Base-by-base conservation (phyloP, 164 flowering plant genomes). In the Magnolia officinalis region DNA sequence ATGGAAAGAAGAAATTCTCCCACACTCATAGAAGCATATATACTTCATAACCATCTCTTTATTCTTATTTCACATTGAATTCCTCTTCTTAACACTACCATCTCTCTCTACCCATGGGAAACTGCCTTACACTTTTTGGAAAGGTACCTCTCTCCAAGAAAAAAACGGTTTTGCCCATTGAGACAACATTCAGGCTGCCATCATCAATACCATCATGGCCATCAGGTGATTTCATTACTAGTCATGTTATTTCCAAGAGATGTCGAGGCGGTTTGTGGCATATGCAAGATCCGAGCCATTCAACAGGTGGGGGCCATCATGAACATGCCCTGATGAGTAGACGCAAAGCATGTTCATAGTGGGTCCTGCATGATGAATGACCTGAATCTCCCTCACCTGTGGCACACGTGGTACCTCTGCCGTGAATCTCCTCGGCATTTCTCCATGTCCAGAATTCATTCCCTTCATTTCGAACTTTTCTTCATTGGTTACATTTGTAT, bases 181-280 rank as follows among this genome's bases (percentile, higher is more conserved):
- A 86, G 4, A 80, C 81, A 81, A 16, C 71, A 8, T 89, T 90
- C 85, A 89, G 82, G 81, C 88, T 90, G 24, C 89, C 94, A 1
- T 80, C 91, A 80, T 84, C 88, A 23, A 1, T 87, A 21, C 90
- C 90, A 63, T 2, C 80, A 72, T 90, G 87, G 86, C 90, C 87
- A 68, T 74, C 74, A 84, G 91, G 90, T 88, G 51, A 18, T 29
- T 70, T 59, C 24, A 16, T 37, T 13, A 50, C 50, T 55, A 55
- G 61, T 16, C 61, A 55, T 55, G 13, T 55, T 11, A 55, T 55
- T 9, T 55, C 11, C 61, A 55, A 55, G 13, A 16, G 18, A 55
- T 55, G 61, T 9, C 16, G 18, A 16, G 18, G 18, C 61, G 3
- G 18, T 16, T 55, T 55, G 61, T 16, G 11, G 13, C 16, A 11